Conservation (phyloP, 2,329 filamentous ascomycete genomes). For the Coniella vitis region DNA sequence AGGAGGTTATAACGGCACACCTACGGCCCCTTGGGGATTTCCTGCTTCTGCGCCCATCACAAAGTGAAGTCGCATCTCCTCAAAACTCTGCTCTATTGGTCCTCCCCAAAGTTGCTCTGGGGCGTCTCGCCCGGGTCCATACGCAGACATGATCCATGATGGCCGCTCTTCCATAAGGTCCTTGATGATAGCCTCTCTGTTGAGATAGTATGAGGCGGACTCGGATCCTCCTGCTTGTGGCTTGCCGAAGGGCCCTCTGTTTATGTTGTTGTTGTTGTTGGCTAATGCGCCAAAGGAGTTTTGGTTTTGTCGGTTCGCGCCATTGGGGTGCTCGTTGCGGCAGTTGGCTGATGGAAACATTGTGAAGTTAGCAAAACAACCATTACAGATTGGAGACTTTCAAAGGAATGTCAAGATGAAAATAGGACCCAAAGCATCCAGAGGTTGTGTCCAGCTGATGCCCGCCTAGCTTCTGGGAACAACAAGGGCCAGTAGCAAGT, state of each 20-base stretch:
- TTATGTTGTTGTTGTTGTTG: constrained; percentile 30
- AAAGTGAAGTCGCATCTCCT: constrained; percentile 79
- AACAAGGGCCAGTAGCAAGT: too few relatives aligned
- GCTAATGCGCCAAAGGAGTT: constrained; percentile 23
- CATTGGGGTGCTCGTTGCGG: neutral
- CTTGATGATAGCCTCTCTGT: constrained; percentile 50
- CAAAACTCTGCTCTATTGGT: constrained; percentile 75
- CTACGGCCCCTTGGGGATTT: constrained; percentile 48
- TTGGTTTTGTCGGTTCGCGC: constrained; percentile 17
- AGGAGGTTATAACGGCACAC: constrained; percentile 17
- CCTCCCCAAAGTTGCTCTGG: constrained; percentile 83
- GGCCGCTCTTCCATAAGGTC: constrained; percentile 69
- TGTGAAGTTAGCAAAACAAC: neutral
- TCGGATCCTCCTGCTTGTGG: constrained; percentile 9
- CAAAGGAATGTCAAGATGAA: too few relatives aligned
- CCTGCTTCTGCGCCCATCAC: constrained; percentile 51
- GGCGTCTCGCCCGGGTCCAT: constrained; percentile 69
- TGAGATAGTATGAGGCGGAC: constrained; percentile 42
- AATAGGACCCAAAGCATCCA: too few relatives aligned
- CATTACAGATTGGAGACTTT: too few relatives aligned
- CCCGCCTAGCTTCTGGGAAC: too few relatives aligned
- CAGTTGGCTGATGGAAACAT: neutral
- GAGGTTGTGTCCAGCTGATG: too few relatives aligned
- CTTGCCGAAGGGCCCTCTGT: constrained; percentile 34
- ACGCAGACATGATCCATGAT: constrained; percentile 80